phyloP scores from a whole-genome alignment of 257 asterid genomes.

The Buddleja alternifolia region DNA sequence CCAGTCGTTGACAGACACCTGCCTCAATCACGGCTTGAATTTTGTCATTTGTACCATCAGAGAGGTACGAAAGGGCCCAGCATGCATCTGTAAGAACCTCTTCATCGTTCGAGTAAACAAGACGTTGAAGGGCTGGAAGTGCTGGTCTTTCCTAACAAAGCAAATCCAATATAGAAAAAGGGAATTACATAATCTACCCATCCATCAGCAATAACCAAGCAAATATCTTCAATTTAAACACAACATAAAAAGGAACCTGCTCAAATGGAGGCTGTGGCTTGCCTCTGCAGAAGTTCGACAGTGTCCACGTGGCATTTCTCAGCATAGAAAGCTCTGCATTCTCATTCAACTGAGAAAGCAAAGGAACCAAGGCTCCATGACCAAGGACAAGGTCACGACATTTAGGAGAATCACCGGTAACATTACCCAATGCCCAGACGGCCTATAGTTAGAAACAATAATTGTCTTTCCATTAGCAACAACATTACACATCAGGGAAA shows the following conservation, averaged over 20 bases:
- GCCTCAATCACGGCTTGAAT: slow-evolving; percentile 94
- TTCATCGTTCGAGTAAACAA: slow-evolving; percentile 78
- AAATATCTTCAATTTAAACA: background rate
- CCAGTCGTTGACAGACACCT: slow-evolving; percentile 82
- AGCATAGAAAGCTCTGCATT: slow-evolving; percentile 87
- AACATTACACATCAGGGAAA: background rate
- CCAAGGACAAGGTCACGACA: slow-evolving; percentile 93
- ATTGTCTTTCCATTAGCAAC: background rate
- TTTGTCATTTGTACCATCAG: slow-evolving; percentile 93
- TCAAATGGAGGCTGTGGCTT: slow-evolving; percentile 96
- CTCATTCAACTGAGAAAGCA: slow-evolving; percentile 82
- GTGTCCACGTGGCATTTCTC: slow-evolving; percentile 95
- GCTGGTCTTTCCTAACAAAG: slow-evolving; percentile 73
- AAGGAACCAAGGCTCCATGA: slow-evolving; percentile 76
- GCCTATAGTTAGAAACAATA: slow-evolving; percentile 49
- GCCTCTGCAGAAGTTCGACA: slow-evolving; percentile 96
- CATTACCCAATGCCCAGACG: slow-evolving; percentile 96
- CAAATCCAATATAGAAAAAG: slow-evolving; percentile 2
- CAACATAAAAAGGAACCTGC: slow-evolving; percentile 55
- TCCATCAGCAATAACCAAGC: slow-evolving; percentile 1
- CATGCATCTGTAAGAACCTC: slow-evolving; percentile 97
- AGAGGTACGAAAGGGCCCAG: slow-evolving; percentile 97
- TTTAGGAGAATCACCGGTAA: slow-evolving; percentile 94
- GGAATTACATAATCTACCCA: background rate
- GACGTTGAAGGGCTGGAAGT: slow-evolving; percentile 83